phyloP scores from a whole-genome alignment of 2,329 filamentous ascomycete species.

The Aureobasidium sp. region DNA sequence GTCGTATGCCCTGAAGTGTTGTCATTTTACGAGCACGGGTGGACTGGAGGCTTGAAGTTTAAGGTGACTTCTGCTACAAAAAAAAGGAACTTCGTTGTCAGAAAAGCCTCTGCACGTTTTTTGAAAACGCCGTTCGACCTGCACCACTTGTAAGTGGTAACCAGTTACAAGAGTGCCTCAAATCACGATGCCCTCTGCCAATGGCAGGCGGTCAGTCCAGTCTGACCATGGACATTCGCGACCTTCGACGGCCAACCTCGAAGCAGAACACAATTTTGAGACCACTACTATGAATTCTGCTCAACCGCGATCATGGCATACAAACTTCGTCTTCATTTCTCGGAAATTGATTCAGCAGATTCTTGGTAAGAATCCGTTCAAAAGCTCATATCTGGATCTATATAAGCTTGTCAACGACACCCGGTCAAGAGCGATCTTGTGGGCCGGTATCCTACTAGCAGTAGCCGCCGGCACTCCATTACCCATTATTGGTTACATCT shows the following conservation, averaged over 20 bases:
- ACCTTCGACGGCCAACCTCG: constrained; percentile 8
- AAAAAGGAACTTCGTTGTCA: not conserved
- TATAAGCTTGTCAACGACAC: constrained; percentile 39
- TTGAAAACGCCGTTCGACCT: not conserved
- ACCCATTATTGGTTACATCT: constrained; percentile 38
- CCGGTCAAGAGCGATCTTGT: constrained; percentile 32
- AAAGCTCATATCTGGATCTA: constrained; percentile 43
- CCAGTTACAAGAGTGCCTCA: not conserved
- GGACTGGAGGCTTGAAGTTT: not conserved
- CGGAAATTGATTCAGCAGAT: constrained; percentile 32
- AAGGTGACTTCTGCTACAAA: not conserved
- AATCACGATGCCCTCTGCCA: not conserved
- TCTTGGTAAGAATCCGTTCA: constrained; percentile 38
- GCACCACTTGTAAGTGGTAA: not conserved
- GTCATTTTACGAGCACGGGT: not conserved
- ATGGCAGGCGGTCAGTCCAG: constrained; percentile 15
- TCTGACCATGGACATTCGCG: constrained; percentile 25
- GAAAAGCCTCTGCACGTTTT: not conserved
- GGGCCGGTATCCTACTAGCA: constrained; percentile 30
- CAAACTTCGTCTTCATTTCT: constrained; percentile 26
- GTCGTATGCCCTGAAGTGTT: not conserved
- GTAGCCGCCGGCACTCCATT: constrained; percentile 35
- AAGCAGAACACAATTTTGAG: constrained; percentile 26
- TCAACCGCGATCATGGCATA: constrained; percentile 27
- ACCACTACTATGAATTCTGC: constrained; percentile 30